phyloP scores from a whole-genome alignment of 352 stramenopile species.

The Globisporangium perplexum region DNA sequence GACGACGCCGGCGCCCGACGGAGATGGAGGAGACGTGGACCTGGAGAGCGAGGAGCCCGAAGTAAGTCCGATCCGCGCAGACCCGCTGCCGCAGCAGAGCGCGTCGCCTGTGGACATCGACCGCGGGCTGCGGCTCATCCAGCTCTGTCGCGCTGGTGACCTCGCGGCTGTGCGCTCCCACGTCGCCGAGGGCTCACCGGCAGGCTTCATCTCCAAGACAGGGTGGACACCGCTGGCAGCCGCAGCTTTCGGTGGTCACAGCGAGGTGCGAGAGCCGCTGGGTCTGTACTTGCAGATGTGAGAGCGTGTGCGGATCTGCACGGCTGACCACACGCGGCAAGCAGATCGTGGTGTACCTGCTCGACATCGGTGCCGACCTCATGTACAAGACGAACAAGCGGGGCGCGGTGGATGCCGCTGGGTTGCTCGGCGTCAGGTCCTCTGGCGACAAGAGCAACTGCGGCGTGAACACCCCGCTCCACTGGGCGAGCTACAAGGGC shows the following conservation, averaged over 20 bases:
- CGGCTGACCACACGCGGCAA: background rate
- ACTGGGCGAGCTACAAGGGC: slow-evolving; percentile 86
- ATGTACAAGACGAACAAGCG: slow-evolving; percentile 61
- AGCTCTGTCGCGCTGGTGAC: slow-evolving; percentile 50
- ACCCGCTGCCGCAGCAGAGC: slow-evolving; percentile 49
- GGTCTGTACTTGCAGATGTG: too few species aligned
- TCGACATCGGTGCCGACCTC: slow-evolving; percentile 59
- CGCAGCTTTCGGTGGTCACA: slow-evolving; percentile 56
- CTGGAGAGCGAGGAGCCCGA: slow-evolving; percentile 20
- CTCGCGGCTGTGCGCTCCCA: slow-evolving; percentile 29
- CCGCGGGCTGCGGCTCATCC: slow-evolving; percentile 46
- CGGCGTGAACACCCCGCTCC: slow-evolving; percentile 64
- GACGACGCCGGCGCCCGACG: background rate
- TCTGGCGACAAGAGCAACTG: slow-evolving; percentile 15
- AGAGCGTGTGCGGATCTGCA: background rate
- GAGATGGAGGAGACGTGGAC: slow-evolving; percentile 12
- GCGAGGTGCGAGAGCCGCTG: slow-evolving; percentile 35
- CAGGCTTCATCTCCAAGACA: slow-evolving; percentile 71
- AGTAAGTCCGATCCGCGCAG: slow-evolving; percentile 48
- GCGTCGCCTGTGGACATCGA: slow-evolving; percentile 49
- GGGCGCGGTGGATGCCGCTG: slow-evolving; percentile 7
- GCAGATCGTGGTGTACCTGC: slow-evolving; percentile 52
- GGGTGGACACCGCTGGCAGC: slow-evolving; percentile 66
- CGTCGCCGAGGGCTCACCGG: slow-evolving; percentile 39
- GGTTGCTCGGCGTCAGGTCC: background rate